Evolutionary conservation across 345 rosid genomes (phyloP), one percentile per base, ranked within the genome.

Genomic region (Erodium maritimum): DNA sequence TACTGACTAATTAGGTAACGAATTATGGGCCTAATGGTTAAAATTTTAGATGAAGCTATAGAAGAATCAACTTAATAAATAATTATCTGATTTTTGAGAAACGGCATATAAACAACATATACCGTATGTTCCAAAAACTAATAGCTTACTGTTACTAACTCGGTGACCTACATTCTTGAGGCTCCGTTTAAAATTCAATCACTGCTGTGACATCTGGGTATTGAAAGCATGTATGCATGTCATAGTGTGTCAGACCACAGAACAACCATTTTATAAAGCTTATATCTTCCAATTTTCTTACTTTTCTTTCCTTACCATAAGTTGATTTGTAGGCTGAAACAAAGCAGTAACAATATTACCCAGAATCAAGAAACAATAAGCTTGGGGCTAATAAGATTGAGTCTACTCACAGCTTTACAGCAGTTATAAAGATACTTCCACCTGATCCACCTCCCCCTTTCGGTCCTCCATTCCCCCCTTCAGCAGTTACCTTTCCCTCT

Each of bases 401-500:
- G 20, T 50, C 20, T 17, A 80, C 96, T 88, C 76, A 91, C 98
- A 88, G 67, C 80, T 91, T 91, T 34, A 84, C 55, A 5, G 95
- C 79, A 54, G 23, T 69, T 53, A 88, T 62, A 66, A 53, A 75
- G 61, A 88, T 82, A 68, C 98, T 91, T 72, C 98, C 98, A 71
- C 98, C 96, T 68, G 98, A 91, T 19, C 98, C 98, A 59, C 98
- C 98, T 61, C 98, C 98, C 18, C 93, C 87, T 24, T 67, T 72
- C 24, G 62, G 66, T 18, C 93, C 91, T 55, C 89, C 88, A 73
- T 82, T 80, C 57, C 96, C 96, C 64, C 98, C 98, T 66, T 82
- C 89, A 51, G 90, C 85, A 19, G 67, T 64, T 60, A 91, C 70
- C 18, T 87, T 75, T 66, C 98, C 98, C 77, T 91, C 85, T 77